phyloP scores from a whole-genome alignment of 441 rosid genomes.

The Lepidium campestre region DNA sequence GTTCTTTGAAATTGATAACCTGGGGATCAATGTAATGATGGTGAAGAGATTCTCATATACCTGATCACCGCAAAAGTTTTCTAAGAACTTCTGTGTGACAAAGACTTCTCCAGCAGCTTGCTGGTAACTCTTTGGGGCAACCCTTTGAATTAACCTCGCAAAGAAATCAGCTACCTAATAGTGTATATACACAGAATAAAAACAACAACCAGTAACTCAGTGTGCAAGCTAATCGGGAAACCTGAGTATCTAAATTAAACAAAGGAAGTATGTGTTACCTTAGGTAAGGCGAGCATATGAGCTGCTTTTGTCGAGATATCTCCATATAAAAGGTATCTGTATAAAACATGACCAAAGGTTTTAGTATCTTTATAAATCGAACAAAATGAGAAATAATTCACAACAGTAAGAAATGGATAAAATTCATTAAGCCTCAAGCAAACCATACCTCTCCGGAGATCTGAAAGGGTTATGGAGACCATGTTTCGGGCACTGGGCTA shows the following conservation, averaged over 20 bases:
- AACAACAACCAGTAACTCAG: background rate
- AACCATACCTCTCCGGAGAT: slow-evolving; percentile 78
- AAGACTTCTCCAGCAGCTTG: slow-evolving; percentile 89
- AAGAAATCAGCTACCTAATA: slow-evolving; percentile 82
- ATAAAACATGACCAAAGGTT: background rate
- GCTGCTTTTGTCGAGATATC: slow-evolving; percentile 84
- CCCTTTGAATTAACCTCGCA: slow-evolving; percentile 85
- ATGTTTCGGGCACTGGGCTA: slow-evolving; percentile 89
- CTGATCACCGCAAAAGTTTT: slow-evolving; percentile 97
- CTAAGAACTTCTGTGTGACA: slow-evolving; percentile 80
- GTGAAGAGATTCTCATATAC: slow-evolving; percentile 31
- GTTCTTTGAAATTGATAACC: background rate
- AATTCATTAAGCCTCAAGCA: background rate
- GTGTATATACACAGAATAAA: background rate
- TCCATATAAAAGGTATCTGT: slow-evolving; percentile 87
- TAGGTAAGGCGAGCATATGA: slow-evolving; percentile 78
- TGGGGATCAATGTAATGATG: background rate
- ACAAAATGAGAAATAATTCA: background rate
- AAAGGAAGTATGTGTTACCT: slow-evolving; percentile 38
- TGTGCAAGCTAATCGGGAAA: background rate
- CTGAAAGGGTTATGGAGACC: slow-evolving; percentile 97
- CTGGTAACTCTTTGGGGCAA: slow-evolving; percentile 89
- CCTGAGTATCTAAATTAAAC: background rate
- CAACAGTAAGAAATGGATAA: background rate
- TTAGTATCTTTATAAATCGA: background rate